Conservation (phyloP, 2,329 filamentous ascomycete species). For the Colletotrichum sp. region DNA sequence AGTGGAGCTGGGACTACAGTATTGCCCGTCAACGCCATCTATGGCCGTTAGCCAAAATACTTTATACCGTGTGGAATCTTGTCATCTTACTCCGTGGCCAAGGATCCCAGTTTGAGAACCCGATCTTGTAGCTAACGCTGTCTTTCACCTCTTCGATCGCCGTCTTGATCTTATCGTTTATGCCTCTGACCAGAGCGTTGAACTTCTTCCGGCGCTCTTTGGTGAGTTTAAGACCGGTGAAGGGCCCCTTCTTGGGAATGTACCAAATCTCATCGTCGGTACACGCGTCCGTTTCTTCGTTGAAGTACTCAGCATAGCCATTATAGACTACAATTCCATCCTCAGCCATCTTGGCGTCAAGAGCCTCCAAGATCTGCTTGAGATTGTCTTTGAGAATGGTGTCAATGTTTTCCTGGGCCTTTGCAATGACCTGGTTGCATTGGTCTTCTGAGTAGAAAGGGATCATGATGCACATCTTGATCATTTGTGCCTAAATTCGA, state of each 20-base stretch:
- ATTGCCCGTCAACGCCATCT: not conserved
- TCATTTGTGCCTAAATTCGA: not conserved
- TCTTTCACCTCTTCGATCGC: conserved; percentile 28
- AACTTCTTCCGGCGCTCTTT: conserved; percentile 31
- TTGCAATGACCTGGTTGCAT: conserved; percentile 26
- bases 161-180: conserved; percentile 31
- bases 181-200: conserved; percentile 28
- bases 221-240: conserved; percentile 27
- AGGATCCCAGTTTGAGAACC: conserved; percentile 33
- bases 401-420: conserved; percentile 30
- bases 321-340: conserved; percentile 33
- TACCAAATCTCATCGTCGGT: conserved; percentile 5
- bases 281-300: conserved; percentile 27
- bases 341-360: conserved; percentile 30
- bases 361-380: conserved; percentile 12
- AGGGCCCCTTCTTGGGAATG: not conserved
- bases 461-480: conserved; percentile 26
- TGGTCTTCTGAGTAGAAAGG: conserved; percentile 15
- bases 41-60: not conserved
- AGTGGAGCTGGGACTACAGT: not conserved
- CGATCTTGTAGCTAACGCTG: conserved; percentile 24
- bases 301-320: conserved; percentile 37
- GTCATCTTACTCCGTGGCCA: not conserved
- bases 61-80: not conserved
- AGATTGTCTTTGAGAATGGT: conserved; percentile 32